Evolutionary conservation across 176 grass and related monocot species (phyloP), one percentile per base, ranked within the genome.

Genomic region (Phragmites australis): DNA sequence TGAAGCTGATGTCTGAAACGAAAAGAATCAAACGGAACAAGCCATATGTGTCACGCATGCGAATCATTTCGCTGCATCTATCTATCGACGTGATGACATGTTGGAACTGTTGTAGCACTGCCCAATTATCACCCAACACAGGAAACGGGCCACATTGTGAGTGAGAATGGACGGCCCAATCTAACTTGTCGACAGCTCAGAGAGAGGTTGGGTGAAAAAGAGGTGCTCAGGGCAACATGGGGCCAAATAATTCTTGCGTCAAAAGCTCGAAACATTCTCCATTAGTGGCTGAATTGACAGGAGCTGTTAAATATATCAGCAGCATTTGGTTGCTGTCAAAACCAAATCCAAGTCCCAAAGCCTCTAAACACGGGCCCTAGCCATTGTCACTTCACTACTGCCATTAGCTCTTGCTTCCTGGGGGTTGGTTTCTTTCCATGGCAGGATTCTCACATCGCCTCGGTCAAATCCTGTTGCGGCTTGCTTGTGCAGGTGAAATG

Each of bases 371-470:
- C 47, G 4, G 67, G 68, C n/a, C 56, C 80, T 57, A 56, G 30
- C 40, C n/a, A 82, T 30, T 43, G 78, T 82, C 65, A 82, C 49
- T 59, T 89, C 51, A 14, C 17, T 29, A 15, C 56, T 26, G 44
- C 70, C 82, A 72, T 76, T 77, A 86, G 48, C 56, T 57, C 83
- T 82, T 82, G 78, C 87, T 85, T 85, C 77, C 57, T 3, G 77
- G 82, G 37, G 70, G 71, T 3, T 72, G 78, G 41, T 82, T 75
- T 68, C n/a, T 82, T 75, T 72, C 83, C 72, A 81, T 26, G 56
- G 40, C 59, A 50, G 47, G 55, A 72, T 51, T 70, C 21, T 59
- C 65, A 49, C 71, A 66, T 81, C 83, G 1, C 30, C 65, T 89
- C 83, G 73, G 76, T 89, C 78, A 73, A 82, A 86, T 86, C 88